A percentile compares a stretch with the other conserved stretches of the same genome.
These are phyloP conservation scores for Suillus lakei DNA, from an alignment of 768 basidiomycete genomes.

Conservation along the genomic window DNA sequence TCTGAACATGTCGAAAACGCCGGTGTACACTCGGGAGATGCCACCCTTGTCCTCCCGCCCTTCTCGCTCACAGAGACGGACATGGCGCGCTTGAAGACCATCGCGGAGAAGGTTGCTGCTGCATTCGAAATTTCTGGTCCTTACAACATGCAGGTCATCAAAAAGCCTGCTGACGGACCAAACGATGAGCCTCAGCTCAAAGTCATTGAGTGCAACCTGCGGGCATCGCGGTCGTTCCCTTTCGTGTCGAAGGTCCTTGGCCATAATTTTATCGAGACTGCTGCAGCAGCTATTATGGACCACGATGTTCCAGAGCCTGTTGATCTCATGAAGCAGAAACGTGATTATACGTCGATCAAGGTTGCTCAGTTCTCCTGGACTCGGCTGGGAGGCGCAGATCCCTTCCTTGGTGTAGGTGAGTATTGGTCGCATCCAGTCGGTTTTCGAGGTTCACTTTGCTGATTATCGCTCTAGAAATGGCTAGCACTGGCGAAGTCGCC, in stretches of 20 bases:
- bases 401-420: slow-evolving; percentile 93
- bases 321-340: slow-evolving; percentile 87
- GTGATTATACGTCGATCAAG: slow-evolving; percentile 95
- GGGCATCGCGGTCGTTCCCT: slow-evolving; percentile 97
- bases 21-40: slow-evolving; percentile 98
- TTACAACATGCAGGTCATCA: slow-evolving; percentile 99
- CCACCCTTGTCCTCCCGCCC: slow-evolving; percentile 95
- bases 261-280: slow-evolving; percentile 95
- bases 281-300: slow-evolving; percentile 85
- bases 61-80: slow-evolving; percentile 78
- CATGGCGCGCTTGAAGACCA: slow-evolving; percentile 87
- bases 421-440: slow-evolving; percentile 15
- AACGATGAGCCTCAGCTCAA: slow-evolving; percentile 76
- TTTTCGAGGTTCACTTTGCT: slow-evolving; percentile 1
- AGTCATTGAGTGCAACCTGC: slow-evolving; percentile 98
- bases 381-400: slow-evolving; percentile 92
- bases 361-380: slow-evolving; percentile 99
- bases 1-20: slow-evolving; percentile 99
- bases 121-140: slow-evolving; percentile 98
- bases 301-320: slow-evolving; percentile 88
- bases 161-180: slow-evolving; percentile 61
- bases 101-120: slow-evolving; percentile 91
- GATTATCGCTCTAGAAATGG: slow-evolving; percentile 75
- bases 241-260: slow-evolving; percentile 99
- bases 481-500: slow-evolving; percentile 97